A percentile compares a stretch with the other conserved stretches of the same genome.
Evolutionary conservation across 1,284 basidiomycete genomes (phyloP).

Genomic region (Leccinum colubrinum): DNA sequence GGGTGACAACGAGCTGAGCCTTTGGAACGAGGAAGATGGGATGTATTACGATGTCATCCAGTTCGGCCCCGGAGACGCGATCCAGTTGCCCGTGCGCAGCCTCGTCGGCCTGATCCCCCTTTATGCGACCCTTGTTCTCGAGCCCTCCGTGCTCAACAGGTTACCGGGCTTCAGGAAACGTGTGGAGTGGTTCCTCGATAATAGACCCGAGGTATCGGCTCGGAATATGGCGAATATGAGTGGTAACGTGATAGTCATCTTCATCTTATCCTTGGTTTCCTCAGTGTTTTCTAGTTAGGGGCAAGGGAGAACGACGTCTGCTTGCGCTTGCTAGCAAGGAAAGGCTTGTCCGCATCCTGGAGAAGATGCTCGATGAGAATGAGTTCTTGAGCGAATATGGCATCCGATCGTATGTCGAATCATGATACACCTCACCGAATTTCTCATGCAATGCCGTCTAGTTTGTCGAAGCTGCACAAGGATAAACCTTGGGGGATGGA

Average conservation of each 20-base stretch:
- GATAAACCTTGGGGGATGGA: conserved; percentile 94
- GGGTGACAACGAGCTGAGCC: conserved; percentile 73
- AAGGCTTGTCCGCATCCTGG: conserved; percentile 81
- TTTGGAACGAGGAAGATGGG: conserved; percentile 96
- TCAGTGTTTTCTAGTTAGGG: conserved; percentile 49
- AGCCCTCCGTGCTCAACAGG: conserved; percentile 84
- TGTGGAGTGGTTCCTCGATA: conserved; percentile 97
- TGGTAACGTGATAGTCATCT: conserved; percentile 42
- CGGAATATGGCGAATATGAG: conserved; percentile 98
- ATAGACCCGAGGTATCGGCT: conserved; percentile 81
- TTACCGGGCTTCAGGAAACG: conserved; percentile 98
- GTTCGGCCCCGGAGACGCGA: conserved; percentile 80
- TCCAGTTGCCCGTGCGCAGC: conserved; percentile 90
- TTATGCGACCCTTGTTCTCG: conserved; percentile 92
- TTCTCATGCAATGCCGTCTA: conserved; percentile 30
- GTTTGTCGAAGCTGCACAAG: conserved; percentile 87
- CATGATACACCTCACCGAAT: background rate
- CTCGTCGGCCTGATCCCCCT: conserved; percentile 95
- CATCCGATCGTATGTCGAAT: conserved; percentile 73
- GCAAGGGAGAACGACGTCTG: conserved; percentile 84
- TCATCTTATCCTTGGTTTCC: conserved; percentile 1
- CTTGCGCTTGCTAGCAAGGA: conserved; percentile 93
- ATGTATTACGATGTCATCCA: conserved; percentile 98
- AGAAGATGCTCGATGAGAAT: conserved; percentile 96
- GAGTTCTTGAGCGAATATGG: conserved; percentile 97